Evolutionary conservation across 495 filamentous ascomycete genomes (phyloP).

Genomic region (Podospora pseudopauciseta): DNA sequence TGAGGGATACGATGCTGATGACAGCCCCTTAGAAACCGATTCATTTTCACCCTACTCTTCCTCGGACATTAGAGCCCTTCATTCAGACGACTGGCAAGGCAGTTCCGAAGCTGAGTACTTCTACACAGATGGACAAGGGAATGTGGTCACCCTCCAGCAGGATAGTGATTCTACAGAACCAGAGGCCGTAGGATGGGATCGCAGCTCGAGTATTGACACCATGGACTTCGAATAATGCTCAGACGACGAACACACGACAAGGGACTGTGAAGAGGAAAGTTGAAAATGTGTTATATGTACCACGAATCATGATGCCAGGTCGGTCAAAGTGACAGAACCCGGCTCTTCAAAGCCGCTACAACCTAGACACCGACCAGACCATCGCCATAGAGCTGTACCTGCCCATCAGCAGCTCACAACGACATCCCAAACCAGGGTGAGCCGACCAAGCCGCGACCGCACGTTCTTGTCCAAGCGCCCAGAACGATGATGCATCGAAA

Average conservation of each 20-base stretch:
- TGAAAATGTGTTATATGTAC: conserved; percentile 20
- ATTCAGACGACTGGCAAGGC: not conserved
- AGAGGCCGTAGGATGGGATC: conserved; percentile 2
- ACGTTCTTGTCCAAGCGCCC: not conserved
- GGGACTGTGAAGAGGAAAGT: conserved; percentile 1
- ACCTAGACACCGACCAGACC: not conserved
- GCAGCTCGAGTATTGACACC: not conserved
- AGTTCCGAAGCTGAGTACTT: conserved; percentile 29
- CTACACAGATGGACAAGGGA: conserved; percentile 28
- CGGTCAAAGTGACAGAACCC: not conserved
- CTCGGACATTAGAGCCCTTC: not conserved
- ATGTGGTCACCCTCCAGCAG: conserved; percentile 18
- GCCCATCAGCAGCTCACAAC: not conserved
- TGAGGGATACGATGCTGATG: not conserved
- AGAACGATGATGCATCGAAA: not conserved
- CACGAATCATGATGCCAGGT: conserved; percentile 19
- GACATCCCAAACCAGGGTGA: not conserved
- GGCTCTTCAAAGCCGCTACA: not conserved
- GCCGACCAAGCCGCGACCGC: not conserved
- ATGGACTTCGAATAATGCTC: not conserved
- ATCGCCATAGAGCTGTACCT: not conserved
- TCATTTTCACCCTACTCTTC: not conserved
- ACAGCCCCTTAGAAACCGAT: not conserved
- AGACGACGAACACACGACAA: not conserved
- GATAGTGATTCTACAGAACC: not conserved